Evolutionary conservation across 2,329 filamentous ascomycete species (phyloP).

Genomic region (Cordyceps cateniannulata): DNA sequence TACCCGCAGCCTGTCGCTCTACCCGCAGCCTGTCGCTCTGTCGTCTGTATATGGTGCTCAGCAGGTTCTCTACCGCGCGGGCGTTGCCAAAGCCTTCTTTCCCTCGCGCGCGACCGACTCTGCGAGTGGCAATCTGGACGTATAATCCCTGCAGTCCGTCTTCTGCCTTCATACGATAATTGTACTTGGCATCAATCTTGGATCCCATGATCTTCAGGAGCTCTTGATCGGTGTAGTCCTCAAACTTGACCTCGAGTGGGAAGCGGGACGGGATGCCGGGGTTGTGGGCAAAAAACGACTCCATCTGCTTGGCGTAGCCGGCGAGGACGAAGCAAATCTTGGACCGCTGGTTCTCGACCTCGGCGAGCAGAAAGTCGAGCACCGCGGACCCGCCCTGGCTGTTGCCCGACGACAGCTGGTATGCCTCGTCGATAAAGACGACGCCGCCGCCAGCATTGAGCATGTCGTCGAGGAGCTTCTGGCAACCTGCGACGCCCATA

Average conservation of each 20-base stretch:
- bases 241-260: constrained; percentile 58
- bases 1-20: constrained; percentile 47
- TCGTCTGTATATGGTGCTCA: constrained; percentile 47
- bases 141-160: constrained; percentile 54
- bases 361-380: constrained; percentile 63
- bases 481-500: constrained; percentile 50
- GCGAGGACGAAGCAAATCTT: constrained; percentile 68
- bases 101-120: constrained; percentile 57
- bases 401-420: constrained; percentile 59
- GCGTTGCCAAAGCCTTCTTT: constrained; percentile 69
- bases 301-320: constrained; percentile 70
- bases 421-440: constrained; percentile 74
- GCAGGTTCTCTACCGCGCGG: constrained; percentile 56
- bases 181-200: constrained; percentile 48
- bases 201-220: constrained; percentile 53
- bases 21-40: constrained; percentile 50
- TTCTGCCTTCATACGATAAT: constrained; percentile 51
- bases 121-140: constrained; percentile 53
- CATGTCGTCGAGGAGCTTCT: constrained; percentile 44
- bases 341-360: constrained; percentile 65
- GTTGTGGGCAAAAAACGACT: constrained; percentile 69
- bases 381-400: constrained; percentile 53
- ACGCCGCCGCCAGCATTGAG: constrained; percentile 57
- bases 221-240: constrained; percentile 62
- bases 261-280: constrained; percentile 65